phyloP scores from a whole-genome alignment of 208 protist genomes.

The Spongospora subterranea region DNA sequence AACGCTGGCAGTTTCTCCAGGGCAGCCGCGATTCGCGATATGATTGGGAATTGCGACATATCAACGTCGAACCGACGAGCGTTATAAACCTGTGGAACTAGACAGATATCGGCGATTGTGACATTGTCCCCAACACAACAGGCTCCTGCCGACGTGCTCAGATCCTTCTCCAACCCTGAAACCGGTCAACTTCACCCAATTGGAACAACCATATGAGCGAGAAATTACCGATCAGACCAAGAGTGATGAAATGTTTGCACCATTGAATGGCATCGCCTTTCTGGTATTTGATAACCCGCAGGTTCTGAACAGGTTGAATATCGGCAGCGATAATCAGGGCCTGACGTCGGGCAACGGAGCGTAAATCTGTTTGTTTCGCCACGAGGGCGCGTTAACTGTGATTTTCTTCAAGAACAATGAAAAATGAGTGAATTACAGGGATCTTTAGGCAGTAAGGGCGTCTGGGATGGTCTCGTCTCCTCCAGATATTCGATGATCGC shows the following conservation, averaged over 20 bases:
- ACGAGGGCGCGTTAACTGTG: too few species aligned
- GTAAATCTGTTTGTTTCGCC: constrained; percentile 8
- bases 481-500: constrained; percentile 85
- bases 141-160: constrained; percentile 72
- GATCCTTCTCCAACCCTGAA: constrained; percentile 71
- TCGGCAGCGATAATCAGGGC: constrained; percentile 75
- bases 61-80: constrained; percentile 79
- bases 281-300: constrained; percentile 69
- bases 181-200: too few species aligned
- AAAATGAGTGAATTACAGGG: constrained; percentile 62
- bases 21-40: constrained; percentile 67
- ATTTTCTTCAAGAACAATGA: too few species aligned
- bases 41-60: constrained; percentile 72
- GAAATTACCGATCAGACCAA: too few species aligned
- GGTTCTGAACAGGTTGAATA: constrained; percentile 85
- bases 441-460: constrained; percentile 17
- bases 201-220: too few species aligned
- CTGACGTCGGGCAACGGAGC: constrained; percentile 71
- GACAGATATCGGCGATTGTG: constrained; percentile 78
- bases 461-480: constrained; percentile 67
- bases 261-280: background rate
- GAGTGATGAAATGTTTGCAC: too few species aligned
- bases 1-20: constrained; percentile 71
- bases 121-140: constrained; percentile 81
- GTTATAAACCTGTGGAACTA: constrained; percentile 84